A percentile compares a stretch with the other conserved stretches of the same genome.
These are phyloP conservation scores for Houttuynia cordata DNA, from an alignment of 164 flowering plant species.

Conservation along the genomic window DNA sequence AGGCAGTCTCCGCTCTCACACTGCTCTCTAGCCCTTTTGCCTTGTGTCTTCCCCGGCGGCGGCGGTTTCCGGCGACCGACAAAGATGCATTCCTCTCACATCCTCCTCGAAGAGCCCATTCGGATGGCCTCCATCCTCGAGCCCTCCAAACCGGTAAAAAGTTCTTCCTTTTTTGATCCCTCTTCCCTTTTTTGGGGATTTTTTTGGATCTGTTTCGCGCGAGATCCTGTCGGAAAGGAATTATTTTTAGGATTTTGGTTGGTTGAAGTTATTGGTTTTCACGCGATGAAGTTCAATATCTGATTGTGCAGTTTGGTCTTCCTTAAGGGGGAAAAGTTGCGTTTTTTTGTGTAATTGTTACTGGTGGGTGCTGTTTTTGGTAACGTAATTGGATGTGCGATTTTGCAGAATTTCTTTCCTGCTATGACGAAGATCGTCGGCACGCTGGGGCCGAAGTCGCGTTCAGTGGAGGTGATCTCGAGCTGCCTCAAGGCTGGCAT, in stretches of 20 bases:
- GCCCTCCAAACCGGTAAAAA: slow-evolving; percentile 63
- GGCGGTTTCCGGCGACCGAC: too few species aligned
- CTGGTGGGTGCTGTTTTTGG: too few species aligned
- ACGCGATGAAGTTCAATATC: neutral
- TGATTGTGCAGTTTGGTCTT: neutral
- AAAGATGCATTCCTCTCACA: slow-evolving; percentile 61
- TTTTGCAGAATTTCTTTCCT: slow-evolving; percentile 55
- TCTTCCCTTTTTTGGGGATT: neutral
- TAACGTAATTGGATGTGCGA: neutral
- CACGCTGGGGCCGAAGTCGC: slow-evolving; percentile 71
- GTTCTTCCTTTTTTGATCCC: too few species aligned
- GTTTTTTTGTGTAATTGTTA: neutral
- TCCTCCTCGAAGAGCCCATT: slow-evolving; percentile 91
- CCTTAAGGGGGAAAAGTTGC: neutral
- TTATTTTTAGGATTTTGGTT: too few species aligned
- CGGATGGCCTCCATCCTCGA: slow-evolving; percentile 94
- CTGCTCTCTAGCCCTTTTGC: too few species aligned
- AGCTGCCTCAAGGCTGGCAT: slow-evolving; percentile 82
- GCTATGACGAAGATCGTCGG: slow-evolving; percentile 93
- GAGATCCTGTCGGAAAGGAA: neutral
- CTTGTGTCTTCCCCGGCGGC: too few species aligned
- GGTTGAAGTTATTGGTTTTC: neutral
- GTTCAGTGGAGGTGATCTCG: slow-evolving; percentile 68
- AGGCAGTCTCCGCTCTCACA: too few species aligned
- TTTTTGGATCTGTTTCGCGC: neutral